Conservation (phyloP, 2,329 filamentous ascomycete genomes). For the Ophiostoma perfectum region DNA sequence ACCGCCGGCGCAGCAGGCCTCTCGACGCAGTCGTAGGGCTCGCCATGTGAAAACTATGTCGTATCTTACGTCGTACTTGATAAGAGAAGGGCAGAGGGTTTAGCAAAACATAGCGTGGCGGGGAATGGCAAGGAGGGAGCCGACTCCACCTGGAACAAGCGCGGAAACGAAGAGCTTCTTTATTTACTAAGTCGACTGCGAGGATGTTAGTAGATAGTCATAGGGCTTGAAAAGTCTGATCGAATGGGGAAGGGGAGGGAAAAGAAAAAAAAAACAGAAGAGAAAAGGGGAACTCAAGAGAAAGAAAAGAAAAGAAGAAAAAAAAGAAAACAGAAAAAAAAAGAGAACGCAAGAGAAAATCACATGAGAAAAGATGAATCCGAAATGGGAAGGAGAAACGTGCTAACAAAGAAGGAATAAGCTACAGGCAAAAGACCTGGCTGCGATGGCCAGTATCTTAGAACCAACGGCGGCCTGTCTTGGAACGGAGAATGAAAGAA, state of each 20-base stretch:
- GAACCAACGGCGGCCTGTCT: background rate
- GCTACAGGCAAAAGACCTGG: background rate
- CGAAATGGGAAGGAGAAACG: background rate
- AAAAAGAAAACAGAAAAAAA: background rate
- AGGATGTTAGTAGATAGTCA: background rate
- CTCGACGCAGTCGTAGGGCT: background rate
- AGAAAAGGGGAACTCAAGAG: too few relatives aligned
- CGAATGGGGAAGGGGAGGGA: too few relatives aligned
- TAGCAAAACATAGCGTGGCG: constrained; percentile 10
- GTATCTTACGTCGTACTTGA: too few relatives aligned
- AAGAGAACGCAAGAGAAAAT: background rate
- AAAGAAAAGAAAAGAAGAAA: too few relatives aligned
- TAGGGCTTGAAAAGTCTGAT: background rate
- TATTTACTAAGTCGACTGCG: too few relatives aligned
- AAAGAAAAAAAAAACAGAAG: too few relatives aligned
- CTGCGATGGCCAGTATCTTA: background rate
- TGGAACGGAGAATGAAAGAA: background rate
- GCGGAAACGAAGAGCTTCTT: background rate
- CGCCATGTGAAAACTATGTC: background rate
- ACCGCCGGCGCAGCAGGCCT: too few relatives aligned
- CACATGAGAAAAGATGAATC: background rate
- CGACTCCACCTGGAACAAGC: constrained; percentile 20
- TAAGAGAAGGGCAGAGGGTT: too few relatives aligned
- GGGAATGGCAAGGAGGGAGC: constrained; percentile 21
- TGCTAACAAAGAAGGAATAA: background rate